Conservation (phyloP, 495 filamentous ascomycete species). For the Thozetella sp. region DNA sequence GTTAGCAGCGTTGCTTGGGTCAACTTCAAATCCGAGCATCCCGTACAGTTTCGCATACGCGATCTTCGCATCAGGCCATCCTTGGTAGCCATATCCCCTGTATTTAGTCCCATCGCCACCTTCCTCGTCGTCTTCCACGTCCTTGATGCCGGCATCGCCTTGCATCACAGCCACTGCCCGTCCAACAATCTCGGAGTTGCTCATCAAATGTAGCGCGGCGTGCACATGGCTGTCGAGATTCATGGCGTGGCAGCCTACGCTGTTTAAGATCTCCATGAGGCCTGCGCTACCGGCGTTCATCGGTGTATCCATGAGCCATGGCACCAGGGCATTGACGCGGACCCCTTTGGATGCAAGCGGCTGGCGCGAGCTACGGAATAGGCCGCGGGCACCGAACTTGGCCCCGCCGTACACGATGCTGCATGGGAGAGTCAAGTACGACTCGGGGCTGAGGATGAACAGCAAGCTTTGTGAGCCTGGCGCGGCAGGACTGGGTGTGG, state of each 20-base stretch:
- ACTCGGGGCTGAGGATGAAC: neutral
- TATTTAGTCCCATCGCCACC: neutral
- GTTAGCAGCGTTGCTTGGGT: neutral
- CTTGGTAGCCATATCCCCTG: neutral
- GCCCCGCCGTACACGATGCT: neutral
- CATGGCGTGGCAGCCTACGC: neutral
- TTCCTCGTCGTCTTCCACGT: neutral
- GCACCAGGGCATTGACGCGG: neutral
- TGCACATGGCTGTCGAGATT: neutral
- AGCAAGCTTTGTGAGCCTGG: neutral
- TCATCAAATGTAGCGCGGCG: neutral
- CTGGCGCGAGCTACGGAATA: neutral
- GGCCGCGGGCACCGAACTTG: neutral
- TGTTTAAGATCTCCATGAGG: neutral
- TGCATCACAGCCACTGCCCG: neutral
- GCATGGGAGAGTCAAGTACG: neutral
- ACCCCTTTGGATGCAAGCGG: neutral
- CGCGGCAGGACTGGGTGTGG: neutral
- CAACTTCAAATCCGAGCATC: neutral
- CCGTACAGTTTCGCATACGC: neutral
- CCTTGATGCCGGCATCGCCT: neutral
- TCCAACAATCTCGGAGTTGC: neutral
- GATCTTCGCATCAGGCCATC: neutral
- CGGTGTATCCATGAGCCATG: neutral
- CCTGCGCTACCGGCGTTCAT: neutral